A percentile compares a stretch with the other conserved stretches of the same genome.
phyloP scores from a whole-genome alignment of 202 grass and related monocot species.

The Eragrostis tef region DNA sequence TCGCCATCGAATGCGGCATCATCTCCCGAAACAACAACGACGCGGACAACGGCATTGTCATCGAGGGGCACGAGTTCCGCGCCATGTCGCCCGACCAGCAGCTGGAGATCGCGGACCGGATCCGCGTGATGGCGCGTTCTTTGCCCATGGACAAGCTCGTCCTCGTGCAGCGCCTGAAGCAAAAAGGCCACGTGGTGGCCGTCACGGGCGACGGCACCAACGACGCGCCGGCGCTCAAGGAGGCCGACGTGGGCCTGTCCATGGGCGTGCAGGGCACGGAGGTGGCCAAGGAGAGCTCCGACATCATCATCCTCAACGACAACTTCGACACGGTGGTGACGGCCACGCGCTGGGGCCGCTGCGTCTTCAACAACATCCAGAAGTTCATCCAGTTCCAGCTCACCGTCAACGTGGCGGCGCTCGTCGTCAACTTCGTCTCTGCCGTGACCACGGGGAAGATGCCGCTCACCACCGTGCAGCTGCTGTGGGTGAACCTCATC shows the following conservation, averaged over 20 bases:
- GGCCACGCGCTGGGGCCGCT: constrained; percentile 74
- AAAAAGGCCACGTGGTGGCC: constrained; percentile 69
- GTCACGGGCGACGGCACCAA: constrained; percentile 83
- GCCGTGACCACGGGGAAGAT: constrained; percentile 62
- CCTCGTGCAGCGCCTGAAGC: constrained; percentile 72
- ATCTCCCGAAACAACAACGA: constrained; percentile 26
- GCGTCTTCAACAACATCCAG: constrained; percentile 80
- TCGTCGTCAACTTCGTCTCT: constrained; percentile 70
- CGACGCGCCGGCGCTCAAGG: constrained; percentile 78
- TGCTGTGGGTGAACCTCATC: constrained; percentile 85
- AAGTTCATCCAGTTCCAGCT: constrained; percentile 97
- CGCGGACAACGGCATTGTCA: constrained; percentile 22
- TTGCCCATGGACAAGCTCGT: constrained; percentile 65
- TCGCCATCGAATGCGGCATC: constrained; percentile 79
- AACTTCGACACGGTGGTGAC: constrained; percentile 75
- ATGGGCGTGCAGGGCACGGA: constrained; percentile 87
- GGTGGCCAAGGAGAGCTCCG: constrained; percentile 86
- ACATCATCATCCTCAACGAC: constrained; percentile 77
- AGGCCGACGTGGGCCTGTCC: constrained; percentile 76
- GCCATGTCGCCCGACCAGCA: constrained; percentile 52
- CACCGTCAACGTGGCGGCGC: constrained; percentile 70
- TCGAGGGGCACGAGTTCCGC: constrained; percentile 79
- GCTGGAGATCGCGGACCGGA: constrained; percentile 50
- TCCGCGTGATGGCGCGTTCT: constrained; percentile 69
- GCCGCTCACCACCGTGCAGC: constrained; percentile 77